Base-by-base conservation (phyloP, 2,329 filamentous ascomycete species). In the Colletotrichum australisinense region DNA sequence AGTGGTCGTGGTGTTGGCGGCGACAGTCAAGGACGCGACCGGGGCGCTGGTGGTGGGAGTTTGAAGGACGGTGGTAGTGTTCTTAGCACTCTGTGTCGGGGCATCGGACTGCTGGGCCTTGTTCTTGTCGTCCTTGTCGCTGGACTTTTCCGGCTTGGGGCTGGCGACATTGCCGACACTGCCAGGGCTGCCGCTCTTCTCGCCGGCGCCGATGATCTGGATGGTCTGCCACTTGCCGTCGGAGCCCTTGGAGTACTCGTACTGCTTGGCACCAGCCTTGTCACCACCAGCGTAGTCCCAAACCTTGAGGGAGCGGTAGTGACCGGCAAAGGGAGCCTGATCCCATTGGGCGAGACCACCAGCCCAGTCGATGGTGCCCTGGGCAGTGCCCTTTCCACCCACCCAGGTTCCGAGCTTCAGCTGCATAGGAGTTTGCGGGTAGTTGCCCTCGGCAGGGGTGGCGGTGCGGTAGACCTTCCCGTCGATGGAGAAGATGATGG, bases 341-440 rank as follows among this genome's bases (percentile, higher is more conserved):
- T 68, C 64, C 80, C 80, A 83, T 63, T 81, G 76, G 2, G 81
- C 81, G 22, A 81, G 65, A 69, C 93, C 92, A 60, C 92, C 92
- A 58, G 92, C 92, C 93, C 92, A 94, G 67, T 89, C 80, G 70
- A 92, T 87, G 28, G 91, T 93, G 60, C 92, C 91, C 74, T 83
- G 73, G n/a, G 86, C 81, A 49, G 85, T 80, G 69, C 83, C 81
- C 66, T 85, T 83, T 76, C 88, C 88, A 26, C 83, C 87, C 57
- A 87, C 82, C 86, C 88, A 90, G 75, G 88, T 87, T 63, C 91
- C 90, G 63, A 93, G 83, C 84, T 91, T 91, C 77, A 93, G 80
- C 68, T 89, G 88, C 88, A 92, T 92, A 11, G 93, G 93, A 1
- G 91, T 93, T 82, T 94, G 93, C 2, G 93, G 93, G 82, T 88